Evolutionary conservation across 2,329 filamentous ascomycete species (phyloP).

Genomic region (Ampelomyces quisqualis): DNA sequence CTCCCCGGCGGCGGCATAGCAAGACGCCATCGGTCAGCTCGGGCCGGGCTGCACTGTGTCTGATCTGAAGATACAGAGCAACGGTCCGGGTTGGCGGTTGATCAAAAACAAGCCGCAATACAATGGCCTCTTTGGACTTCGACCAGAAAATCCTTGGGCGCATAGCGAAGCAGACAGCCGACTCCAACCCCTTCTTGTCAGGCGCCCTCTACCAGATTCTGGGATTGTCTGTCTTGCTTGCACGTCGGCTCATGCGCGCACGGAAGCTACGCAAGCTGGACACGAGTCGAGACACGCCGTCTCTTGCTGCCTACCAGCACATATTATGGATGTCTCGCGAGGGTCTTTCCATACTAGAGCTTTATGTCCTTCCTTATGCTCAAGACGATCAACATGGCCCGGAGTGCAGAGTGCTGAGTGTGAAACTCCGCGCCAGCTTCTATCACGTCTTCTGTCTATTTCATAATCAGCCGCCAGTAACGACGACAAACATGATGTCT

Average conservation of each 20-base stretch:
- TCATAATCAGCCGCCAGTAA: constrained; percentile 81
- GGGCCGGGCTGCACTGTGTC: constrained; percentile 38
- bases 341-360: constrained; percentile 81
- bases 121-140: constrained; percentile 93
- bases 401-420: constrained; percentile 84
- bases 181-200: constrained; percentile 76
- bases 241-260: constrained; percentile 77
- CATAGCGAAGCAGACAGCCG: constrained; percentile 76
- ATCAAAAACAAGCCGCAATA: constrained; percentile 21
- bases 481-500: constrained; percentile 37
- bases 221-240: constrained; percentile 84
- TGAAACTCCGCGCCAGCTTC: constrained; percentile 90
- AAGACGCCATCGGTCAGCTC: constrained; percentile 34
- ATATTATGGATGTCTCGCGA: constrained; percentile 96
- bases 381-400: constrained; percentile 70
- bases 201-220: constrained; percentile 86
- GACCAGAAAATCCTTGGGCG: constrained; percentile 96
- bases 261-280: constrained; percentile 83
- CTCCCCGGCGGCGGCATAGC: constrained; percentile 23
- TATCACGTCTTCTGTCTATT: constrained; percentile 97
- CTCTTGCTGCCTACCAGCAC: constrained; percentile 80
- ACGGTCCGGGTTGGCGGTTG: constrained; percentile 35
- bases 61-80: constrained; percentile 34
- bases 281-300: constrained; percentile 72
- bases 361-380: constrained; percentile 73